Evolutionary conservation across 148 eudicot species (phyloP), one percentile per base, ranked within the genome.

Genomic region (Spergularia marina): DNA sequence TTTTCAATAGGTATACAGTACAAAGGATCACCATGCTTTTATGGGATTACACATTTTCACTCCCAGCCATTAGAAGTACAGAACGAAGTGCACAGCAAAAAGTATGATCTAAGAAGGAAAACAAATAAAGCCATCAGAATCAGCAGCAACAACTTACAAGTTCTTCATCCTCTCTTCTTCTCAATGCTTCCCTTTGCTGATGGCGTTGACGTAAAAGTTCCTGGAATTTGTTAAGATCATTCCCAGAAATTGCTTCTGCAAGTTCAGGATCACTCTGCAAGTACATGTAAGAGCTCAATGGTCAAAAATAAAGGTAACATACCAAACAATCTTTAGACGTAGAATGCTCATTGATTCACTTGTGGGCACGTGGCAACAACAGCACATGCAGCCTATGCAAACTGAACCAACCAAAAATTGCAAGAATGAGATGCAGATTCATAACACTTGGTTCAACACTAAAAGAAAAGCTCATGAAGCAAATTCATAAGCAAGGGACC

Each of bases 261-360:
- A 95, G 82, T 79, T 95, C 97, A 54, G 98, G 98, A 86, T 95
- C 98, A 72, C 65, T 83, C 98, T 91, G 85, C 79, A 62, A 83
- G 78, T 72, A 72, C 81, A 69, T 64, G 52, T 39, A 67, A 44
- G 65, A 56, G 11, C 17, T 40, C 4, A 70, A 15, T 12, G 74
- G 77, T 69, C 72, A 20, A 56, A 52, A 40, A 52, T 34, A 36
- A 30, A 34, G 44, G 58, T 21, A 56, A 44, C 25, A 66, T 3
- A 25, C 54, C 59, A 41, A 17, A 51, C 39, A 9, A 30, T 47
- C 34, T 18, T 60, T n/a, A 66, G 21, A 56, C n/a, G 5, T 49
- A 59, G 41, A 17, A 41, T 41, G 47, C n/a, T 20, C 25, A 23
- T n/a, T 0, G 8, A 40, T 17, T 65, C 69, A 65, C 40, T 40